A percentile compares a stretch with the other conserved stretches of the same genome.
phyloP scores from a whole-genome alignment of 1,139 yeast species.

The Taphrina confusa region DNA sequence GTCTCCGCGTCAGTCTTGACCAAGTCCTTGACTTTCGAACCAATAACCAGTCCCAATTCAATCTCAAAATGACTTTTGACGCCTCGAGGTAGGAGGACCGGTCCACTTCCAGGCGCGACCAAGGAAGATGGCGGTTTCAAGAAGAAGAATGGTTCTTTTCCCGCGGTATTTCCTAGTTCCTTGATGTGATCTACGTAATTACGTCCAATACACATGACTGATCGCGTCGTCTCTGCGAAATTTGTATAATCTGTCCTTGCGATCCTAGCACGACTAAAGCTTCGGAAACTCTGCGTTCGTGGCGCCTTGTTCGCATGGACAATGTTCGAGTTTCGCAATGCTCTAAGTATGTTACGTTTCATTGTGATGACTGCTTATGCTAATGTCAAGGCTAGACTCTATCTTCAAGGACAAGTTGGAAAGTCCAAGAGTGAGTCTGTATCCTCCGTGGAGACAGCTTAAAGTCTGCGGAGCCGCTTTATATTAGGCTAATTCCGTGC shows the following conservation, averaged over 20 bases:
- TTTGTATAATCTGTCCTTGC: neutral
- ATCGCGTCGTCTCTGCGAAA: constrained; percentile 48
- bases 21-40: constrained; percentile 63
- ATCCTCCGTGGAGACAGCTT: no score
- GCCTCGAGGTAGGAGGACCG: constrained; percentile 80
- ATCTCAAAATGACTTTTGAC: constrained; percentile 86
- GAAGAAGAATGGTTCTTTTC: constrained; percentile 81
- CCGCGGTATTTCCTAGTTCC: constrained; percentile 78
- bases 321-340: no score
- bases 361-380: no score
- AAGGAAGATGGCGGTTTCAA: constrained; percentile 65
- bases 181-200: constrained; percentile 76
- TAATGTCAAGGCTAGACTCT: no score
- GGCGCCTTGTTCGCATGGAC: no score
- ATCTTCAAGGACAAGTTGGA: no score
- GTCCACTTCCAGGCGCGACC: constrained; percentile 62
- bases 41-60: constrained; percentile 79
- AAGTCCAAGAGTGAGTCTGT: no score
- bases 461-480: no score
- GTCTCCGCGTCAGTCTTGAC: constrained; percentile 57
- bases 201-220: constrained; percentile 91
- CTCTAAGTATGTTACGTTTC: no score
- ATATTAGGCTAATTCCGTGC: no score
- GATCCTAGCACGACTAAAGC: neutral
- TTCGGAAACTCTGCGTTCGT: no score